These are phyloP conservation scores for Candida odintsovae DNA, from an alignment of 805 yeast genomes.

Conservation along the genomic window DNA sequence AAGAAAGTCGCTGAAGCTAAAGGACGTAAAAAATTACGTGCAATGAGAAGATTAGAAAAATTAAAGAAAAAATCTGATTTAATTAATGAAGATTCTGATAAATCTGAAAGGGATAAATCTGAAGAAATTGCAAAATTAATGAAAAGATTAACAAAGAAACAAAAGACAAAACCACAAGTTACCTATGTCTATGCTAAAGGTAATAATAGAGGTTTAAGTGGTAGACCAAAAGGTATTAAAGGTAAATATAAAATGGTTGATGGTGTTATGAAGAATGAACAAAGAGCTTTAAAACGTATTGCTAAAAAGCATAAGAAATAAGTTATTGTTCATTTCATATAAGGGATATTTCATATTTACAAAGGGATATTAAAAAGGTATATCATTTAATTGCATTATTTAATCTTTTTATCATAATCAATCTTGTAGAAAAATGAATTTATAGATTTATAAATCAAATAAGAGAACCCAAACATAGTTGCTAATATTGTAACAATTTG, in stretches of 20 bases:
- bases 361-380: no score
- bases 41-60: constrained; percentile 78
- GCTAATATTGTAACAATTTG: constrained; percentile 31
- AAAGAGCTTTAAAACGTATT: constrained; percentile 85
- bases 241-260: constrained; percentile 99
- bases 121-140: constrained; percentile 85
- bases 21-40: constrained; percentile 94
- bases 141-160: constrained; percentile 73
- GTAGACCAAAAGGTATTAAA: constrained; percentile 94
- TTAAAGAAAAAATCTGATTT: constrained; percentile 88
- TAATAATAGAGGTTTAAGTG: constrained; percentile 75
- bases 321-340: constrained; percentile 1
- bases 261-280: constrained; percentile 96
- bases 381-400: neutral
- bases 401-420: constrained; percentile 3
- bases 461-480: constrained; percentile 29
- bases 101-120: constrained; percentile 91
- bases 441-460: no score
- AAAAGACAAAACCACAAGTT: constrained; percentile 68
- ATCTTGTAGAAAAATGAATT: no score
- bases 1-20: constrained; percentile 98
- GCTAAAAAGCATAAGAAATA: constrained; percentile 76
- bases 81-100: constrained; percentile 80
- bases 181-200: constrained; percentile 89
- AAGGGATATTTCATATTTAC: no score